Percentiles rank a stretch among this genome's conserved stretches.
Evolutionary conservation across 2,329 filamentous ascomycete species (phyloP).

Genomic region (Ambrosiella xylebori): DNA sequence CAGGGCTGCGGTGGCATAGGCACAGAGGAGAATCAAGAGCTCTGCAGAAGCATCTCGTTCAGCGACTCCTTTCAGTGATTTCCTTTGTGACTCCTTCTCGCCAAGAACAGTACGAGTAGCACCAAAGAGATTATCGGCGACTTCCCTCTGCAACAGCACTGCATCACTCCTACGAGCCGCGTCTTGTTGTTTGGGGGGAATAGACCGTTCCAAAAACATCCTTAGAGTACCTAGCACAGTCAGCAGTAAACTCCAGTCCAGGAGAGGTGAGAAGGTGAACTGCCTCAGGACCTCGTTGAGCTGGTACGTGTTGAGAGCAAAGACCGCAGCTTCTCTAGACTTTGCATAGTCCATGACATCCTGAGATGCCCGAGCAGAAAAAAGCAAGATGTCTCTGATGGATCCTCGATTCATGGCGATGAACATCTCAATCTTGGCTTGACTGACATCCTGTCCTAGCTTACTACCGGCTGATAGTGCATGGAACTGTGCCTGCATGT

Average conservation of each 20-base stretch:
- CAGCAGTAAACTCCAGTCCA: slow-evolving; percentile 30
- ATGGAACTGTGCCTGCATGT: slow-evolving; percentile 38
- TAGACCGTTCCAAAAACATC: slow-evolving; percentile 23
- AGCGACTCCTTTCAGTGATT: slow-evolving; percentile 1
- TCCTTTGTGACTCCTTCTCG: background rate
- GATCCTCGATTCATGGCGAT: slow-evolving; percentile 34
- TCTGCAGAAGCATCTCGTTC: slow-evolving; percentile 24
- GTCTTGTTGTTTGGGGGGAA: slow-evolving; percentile 14
- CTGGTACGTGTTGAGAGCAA: slow-evolving; percentile 32
- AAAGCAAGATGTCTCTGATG: slow-evolving; percentile 34
- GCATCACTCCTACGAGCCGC: slow-evolving; percentile 2
- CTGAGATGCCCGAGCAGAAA: slow-evolving; percentile 30
- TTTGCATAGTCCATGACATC: slow-evolving; percentile 32
- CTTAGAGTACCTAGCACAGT: slow-evolving; percentile 30
- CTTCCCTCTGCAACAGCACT: slow-evolving; percentile 29
- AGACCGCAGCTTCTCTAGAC: slow-evolving; percentile 30
- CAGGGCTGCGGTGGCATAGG: slow-evolving; percentile 29
- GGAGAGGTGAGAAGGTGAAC: slow-evolving; percentile 26
- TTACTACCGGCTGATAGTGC: slow-evolving; percentile 28
- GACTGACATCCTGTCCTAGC: slow-evolving; percentile 21
- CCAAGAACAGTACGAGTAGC: background rate
- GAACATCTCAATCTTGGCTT: slow-evolving; percentile 31
- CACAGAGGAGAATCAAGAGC: slow-evolving; percentile 28
- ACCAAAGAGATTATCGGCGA: slow-evolving; percentile 29
- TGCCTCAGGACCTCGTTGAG: slow-evolving; percentile 34